phyloP scores from a whole-genome alignment of 768 basidiomycete species.

The Xerocomus brunneocitrinus region DNA sequence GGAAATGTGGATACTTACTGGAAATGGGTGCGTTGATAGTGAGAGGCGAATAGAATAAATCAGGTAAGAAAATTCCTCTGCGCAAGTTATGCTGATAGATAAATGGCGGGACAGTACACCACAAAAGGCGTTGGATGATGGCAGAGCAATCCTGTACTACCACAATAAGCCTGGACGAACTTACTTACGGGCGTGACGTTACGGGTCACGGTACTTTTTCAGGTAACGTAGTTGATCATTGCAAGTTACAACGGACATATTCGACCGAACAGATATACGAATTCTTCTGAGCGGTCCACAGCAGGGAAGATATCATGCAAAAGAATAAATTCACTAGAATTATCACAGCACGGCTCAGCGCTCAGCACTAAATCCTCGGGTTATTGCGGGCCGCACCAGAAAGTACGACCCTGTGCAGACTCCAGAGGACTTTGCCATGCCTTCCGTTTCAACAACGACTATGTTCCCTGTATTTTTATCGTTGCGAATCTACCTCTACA shows the following conservation, averaged over 20 bases:
- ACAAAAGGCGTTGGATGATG: constrained; percentile 20
- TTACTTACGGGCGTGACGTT: constrained; percentile 37
- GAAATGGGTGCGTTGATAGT: constrained; percentile 5
- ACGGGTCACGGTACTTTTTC: constrained; percentile 30
- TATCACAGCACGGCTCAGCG: neutral
- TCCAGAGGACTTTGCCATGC: neutral
- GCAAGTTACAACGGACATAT: constrained; percentile 8
- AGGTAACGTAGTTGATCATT: constrained; percentile 33
- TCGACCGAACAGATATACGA: constrained; percentile 4
- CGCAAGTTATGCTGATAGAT: constrained; percentile 2
- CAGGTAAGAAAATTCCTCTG: constrained; percentile 7
- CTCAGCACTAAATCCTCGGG: neutral
- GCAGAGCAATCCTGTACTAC: constrained; percentile 28
- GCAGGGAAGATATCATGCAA: neutral
- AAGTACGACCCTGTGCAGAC: neutral
- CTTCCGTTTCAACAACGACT: neutral
- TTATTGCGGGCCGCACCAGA: neutral
- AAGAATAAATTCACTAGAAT: neutral
- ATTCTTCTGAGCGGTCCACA: neutral
- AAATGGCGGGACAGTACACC: constrained; percentile 8
- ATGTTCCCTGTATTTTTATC: neutral
- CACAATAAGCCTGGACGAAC: constrained; percentile 27
- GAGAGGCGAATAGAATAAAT: constrained; percentile 9
- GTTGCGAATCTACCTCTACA: neutral
- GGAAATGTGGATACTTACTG: constrained; percentile 13